Conservation (phyloP, 2,329 filamentous ascomycete genomes). For the Canariomyces notabilis region DNA sequence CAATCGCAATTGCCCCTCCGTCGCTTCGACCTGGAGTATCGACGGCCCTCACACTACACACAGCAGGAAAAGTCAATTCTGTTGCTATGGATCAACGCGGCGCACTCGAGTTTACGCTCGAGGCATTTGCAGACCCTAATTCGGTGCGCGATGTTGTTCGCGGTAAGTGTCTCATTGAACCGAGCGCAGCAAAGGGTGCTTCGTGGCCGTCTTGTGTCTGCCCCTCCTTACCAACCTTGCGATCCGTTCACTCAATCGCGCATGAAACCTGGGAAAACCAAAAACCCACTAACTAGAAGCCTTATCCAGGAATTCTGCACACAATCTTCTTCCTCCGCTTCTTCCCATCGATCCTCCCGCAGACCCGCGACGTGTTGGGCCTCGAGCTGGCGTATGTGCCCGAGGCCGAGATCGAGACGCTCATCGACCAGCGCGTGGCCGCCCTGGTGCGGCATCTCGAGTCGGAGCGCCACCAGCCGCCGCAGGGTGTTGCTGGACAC, state of each 20-base stretch:
- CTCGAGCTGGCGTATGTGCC: constrained; percentile 84
- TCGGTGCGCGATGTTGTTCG: constrained; percentile 90
- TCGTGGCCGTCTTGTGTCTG: constrained; percentile 3
- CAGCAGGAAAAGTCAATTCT: neutral
- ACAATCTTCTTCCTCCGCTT: constrained; percentile 99
- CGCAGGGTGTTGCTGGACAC: too few relatives aligned
- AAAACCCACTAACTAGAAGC: constrained; percentile 8
- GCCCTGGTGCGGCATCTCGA: constrained; percentile 74
- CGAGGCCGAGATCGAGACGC: constrained; percentile 84
- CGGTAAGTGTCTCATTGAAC: constrained; percentile 50
- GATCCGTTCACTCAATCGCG: constrained; percentile 6
- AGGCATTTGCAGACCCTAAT: constrained; percentile 85
- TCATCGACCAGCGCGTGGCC: constrained; percentile 83
- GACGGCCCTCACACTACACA: constrained; percentile 1
- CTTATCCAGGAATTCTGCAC: constrained; percentile 70
- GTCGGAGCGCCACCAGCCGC: constrained; percentile 42
- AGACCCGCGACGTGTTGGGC: constrained; percentile 83
- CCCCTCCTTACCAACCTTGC: constrained; percentile 12
- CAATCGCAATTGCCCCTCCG: constrained; percentile 11
- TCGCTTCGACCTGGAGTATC: constrained; percentile 1
- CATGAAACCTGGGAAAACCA: constrained; percentile 10
- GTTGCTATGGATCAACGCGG: constrained; percentile 45
- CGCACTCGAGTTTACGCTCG: constrained; percentile 85
- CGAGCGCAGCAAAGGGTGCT: constrained; percentile 4
- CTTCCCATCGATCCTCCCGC: constrained; percentile 80